A percentile compares a stretch with the other conserved stretches of the same genome.
phyloP scores from a whole-genome alignment of 805 yeast species.

The Hanseniaspora pseudoguilliermondii region DNA sequence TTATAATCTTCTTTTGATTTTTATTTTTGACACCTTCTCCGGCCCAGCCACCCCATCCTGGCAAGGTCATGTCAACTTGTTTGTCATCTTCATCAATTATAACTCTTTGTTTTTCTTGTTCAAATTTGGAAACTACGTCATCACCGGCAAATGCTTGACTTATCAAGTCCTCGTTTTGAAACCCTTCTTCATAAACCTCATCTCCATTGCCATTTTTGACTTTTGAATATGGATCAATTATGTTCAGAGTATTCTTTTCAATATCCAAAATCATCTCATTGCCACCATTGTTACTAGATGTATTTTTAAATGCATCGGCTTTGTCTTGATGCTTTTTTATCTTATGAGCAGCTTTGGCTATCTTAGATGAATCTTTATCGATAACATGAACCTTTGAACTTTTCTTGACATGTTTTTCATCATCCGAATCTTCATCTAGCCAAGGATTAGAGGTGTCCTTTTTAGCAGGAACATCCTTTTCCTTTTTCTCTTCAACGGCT shows the following conservation, averaged over 20 bases:
- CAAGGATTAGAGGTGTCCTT: conserved; percentile 34
- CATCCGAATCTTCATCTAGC: conserved; percentile 30
- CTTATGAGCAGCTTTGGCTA: conserved; percentile 37
- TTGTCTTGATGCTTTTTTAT: conserved; percentile 26
- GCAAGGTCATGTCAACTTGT: conserved; percentile 71
- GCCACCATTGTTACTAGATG: conserved; percentile 1
- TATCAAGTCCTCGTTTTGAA: conserved; percentile 70
- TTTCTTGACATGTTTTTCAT: conserved; percentile 25
- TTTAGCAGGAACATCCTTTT: background rate
- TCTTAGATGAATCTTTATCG: conserved; percentile 38
- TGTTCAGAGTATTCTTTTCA: conserved; percentile 38
- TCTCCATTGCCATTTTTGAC: conserved; percentile 32
- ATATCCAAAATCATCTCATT: conserved; percentile 29
- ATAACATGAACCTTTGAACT: conserved; percentile 36
- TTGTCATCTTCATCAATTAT: conserved; percentile 73
- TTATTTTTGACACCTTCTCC: conserved; percentile 42
- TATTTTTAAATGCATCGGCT: conserved; percentile 21
- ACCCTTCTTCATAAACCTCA: conserved; percentile 26
- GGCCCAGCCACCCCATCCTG: conserved; percentile 99
- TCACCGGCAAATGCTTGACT: conserved; percentile 95
- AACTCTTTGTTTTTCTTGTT: conserved; percentile 56
- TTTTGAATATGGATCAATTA: conserved; percentile 38
- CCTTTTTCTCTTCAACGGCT: background rate
- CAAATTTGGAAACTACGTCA: conserved; percentile 71
- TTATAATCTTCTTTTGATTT: conserved; percentile 49